phyloP scores from a whole-genome alignment of 1,139 yeast species.

The Candida albicans region DNA sequence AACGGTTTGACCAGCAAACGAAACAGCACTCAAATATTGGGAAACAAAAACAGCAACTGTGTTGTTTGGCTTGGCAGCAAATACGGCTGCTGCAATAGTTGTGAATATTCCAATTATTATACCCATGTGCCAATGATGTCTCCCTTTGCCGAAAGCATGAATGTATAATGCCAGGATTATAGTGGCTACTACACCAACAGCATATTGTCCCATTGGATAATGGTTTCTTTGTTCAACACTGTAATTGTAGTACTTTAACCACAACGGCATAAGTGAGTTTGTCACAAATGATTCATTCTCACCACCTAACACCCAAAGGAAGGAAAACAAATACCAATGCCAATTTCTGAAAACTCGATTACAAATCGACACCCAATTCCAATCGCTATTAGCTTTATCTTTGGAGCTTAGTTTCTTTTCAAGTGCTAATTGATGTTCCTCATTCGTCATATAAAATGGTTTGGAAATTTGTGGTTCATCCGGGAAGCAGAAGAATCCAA shows the following conservation, averaged over 20 bases:
- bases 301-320: slow-evolving; percentile 61
- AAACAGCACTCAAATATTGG: slow-evolving; percentile 52
- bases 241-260: slow-evolving; percentile 46
- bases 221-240: slow-evolving; percentile 50
- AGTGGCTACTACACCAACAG: slow-evolving; percentile 52
- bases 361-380: slow-evolving; percentile 32
- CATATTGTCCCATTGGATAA: slow-evolving; percentile 58
- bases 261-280: slow-evolving; percentile 53
- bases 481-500: slow-evolving; percentile 57
- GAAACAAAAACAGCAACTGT: slow-evolving; percentile 44
- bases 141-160: slow-evolving; percentile 47
- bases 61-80: slow-evolving; percentile 6
- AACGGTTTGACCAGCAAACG: slow-evolving; percentile 58
- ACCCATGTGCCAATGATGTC: slow-evolving; percentile 48
- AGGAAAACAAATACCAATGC: slow-evolving; percentile 59
- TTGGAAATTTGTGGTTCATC: slow-evolving; percentile 53
- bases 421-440: slow-evolving; percentile 34
- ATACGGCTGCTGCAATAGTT: slow-evolving; percentile 45
- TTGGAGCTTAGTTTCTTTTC: neutral
- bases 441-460: slow-evolving; percentile 34
- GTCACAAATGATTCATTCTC: slow-evolving; percentile 56
- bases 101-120: slow-evolving; percentile 33
- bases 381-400: slow-evolving; percentile 36
- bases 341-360: slow-evolving; percentile 52
- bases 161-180: slow-evolving; percentile 47